These are phyloP conservation scores for Venturiaceae sp. DNA, from an alignment of 2,329 filamentous ascomycete species.

Conservation along the genomic window DNA sequence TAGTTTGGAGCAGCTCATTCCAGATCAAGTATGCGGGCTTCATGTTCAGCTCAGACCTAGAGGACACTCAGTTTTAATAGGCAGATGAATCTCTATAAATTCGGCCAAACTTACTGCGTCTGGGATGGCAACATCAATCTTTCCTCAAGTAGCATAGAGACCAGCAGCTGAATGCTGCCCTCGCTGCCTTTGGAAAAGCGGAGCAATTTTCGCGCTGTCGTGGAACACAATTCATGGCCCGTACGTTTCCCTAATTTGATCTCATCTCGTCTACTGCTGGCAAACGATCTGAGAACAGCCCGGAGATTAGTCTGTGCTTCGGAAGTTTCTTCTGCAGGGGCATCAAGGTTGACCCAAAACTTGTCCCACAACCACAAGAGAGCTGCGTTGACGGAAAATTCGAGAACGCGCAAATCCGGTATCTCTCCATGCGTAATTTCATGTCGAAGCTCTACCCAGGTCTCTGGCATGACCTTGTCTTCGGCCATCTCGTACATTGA, in stretches of 20 bases:
- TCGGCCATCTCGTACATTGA: conserved; percentile 5
- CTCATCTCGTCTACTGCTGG: background rate
- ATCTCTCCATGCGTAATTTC: conserved; percentile 7
- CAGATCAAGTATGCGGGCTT: conserved; percentile 3
- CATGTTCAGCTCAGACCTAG: background rate
- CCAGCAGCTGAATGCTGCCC: background rate
- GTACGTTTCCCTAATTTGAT: background rate
- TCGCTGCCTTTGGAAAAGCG: background rate
- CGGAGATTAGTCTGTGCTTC: background rate
- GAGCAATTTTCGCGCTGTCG: background rate
- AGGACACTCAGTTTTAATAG: background rate
- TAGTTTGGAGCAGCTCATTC: background rate
- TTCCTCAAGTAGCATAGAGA: background rate
- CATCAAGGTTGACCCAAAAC: conserved; percentile 4
- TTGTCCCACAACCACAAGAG: background rate
- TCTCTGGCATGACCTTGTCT: background rate
- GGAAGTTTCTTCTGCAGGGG: background rate
- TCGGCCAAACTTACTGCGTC: background rate
- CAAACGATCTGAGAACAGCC: background rate
- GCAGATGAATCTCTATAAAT: background rate
- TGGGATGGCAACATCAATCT: background rate
- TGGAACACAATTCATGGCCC: too few species aligned
- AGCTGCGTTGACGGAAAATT: background rate
- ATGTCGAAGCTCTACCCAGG: conserved; percentile 4
- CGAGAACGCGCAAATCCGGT: background rate